Conservation (phyloP, 345 rosid genomes). For the Rhodamnia rubescens region DNA sequence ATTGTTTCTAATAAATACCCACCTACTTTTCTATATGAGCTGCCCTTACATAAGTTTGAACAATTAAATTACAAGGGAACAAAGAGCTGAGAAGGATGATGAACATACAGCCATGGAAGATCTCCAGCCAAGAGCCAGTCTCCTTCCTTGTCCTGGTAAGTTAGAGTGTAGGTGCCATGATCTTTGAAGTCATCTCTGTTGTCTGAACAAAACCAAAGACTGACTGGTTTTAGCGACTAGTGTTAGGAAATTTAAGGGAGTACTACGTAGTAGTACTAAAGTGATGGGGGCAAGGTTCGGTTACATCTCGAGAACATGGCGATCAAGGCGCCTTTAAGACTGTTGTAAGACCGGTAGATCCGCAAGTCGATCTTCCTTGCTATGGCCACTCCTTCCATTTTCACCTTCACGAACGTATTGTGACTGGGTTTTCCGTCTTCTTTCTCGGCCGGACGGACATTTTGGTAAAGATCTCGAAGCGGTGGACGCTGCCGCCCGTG, state of each 20-base stretch:
- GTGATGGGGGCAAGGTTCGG: not conserved
- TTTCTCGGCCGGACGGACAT: not conserved
- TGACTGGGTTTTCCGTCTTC: constrained; percentile 5
- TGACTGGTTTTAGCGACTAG: not conserved
- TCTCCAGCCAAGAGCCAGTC: constrained; percentile 51
- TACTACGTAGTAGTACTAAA: not conserved
- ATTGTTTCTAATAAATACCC: not conserved
- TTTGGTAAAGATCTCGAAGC: not conserved
- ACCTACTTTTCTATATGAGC: not conserved
- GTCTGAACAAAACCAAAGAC: constrained; percentile 5
- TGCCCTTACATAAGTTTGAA: not conserved
- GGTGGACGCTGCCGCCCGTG: constrained; percentile 1
- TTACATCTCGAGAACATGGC: constrained; percentile 38
- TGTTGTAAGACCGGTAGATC: constrained; percentile 30
- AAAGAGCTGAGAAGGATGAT: not conserved
- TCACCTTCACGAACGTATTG: constrained; percentile 45
- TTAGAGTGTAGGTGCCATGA: constrained; percentile 18
- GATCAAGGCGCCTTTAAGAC: constrained; percentile 35
- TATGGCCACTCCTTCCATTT: constrained; percentile 68
- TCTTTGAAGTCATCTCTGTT: constrained; percentile 6
- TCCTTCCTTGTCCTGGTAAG: constrained; percentile 55
- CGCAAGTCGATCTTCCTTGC: constrained; percentile 48
- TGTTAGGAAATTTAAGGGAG: not conserved
- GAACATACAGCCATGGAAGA: constrained; percentile 63
- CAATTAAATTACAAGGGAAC: not conserved